These are phyloP conservation scores for Penicillium vulpinum DNA, from an alignment of 2,329 filamentous ascomycete genomes.

Conservation along the genomic window DNA sequence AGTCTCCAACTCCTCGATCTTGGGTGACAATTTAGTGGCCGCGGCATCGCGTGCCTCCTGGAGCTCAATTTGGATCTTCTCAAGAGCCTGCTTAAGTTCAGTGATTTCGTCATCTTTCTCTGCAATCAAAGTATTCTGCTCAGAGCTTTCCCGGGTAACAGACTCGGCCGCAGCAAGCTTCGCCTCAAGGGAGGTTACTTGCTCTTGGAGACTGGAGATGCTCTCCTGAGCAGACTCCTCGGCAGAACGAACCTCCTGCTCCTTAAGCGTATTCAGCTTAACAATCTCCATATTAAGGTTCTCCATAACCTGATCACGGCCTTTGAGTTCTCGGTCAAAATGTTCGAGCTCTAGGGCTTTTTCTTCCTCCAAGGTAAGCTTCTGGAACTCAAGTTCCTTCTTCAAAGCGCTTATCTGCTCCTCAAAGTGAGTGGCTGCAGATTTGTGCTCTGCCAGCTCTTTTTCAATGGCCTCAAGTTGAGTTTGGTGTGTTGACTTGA, in stretches of 20 bases:
- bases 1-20: conserved; percentile 31
- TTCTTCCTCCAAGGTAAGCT: conserved; percentile 31
- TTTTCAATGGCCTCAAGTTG: conserved; percentile 39
- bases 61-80: conserved; percentile 37
- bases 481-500: conserved; percentile 39
- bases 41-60: conserved; percentile 27
- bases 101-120: conserved; percentile 41
- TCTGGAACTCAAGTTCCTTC: conserved; percentile 34
- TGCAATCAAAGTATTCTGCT: conserved; percentile 30
- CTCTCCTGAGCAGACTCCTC: conserved; percentile 35
- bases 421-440: conserved; percentile 29
- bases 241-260: conserved; percentile 37
- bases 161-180: conserved; percentile 38
- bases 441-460: conserved; percentile 37
- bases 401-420: conserved; percentile 34
- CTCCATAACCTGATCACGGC: conserved; percentile 39
- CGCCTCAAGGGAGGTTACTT: conserved; percentile 37
- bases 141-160: conserved; percentile 24
- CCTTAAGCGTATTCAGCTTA: conserved; percentile 37
- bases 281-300: conserved; percentile 42
- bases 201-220: conserved; percentile 34
- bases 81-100: conserved; percentile 35
- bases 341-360: conserved; percentile 34
- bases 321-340: conserved; percentile 37
- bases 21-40: conserved; percentile 21